These are phyloP conservation scores for Xylariaceae sp. DNA, from an alignment of 2,329 filamentous ascomycete genomes.

Conservation along the genomic window DNA sequence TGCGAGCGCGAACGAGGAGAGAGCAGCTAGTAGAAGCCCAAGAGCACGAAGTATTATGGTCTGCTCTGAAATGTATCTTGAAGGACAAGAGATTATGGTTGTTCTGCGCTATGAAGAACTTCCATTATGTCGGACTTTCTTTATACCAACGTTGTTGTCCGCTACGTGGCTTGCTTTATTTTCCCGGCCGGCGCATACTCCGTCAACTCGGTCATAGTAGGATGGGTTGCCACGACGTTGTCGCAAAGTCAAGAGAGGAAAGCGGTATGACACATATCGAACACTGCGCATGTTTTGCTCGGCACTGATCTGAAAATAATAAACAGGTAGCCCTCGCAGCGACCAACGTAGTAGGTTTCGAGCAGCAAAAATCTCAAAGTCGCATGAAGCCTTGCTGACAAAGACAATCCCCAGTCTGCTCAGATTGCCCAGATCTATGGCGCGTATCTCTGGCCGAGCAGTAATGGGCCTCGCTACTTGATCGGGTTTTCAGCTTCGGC, in stretches of 20 bases:
- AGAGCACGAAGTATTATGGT: slow-evolving; percentile 34
- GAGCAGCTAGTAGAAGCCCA: slow-evolving; percentile 1
- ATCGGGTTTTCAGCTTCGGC: slow-evolving; percentile 3
- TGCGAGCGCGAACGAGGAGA: slow-evolving; percentile 29
- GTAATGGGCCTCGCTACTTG: slow-evolving; percentile 2
- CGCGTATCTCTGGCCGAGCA: slow-evolving; percentile 3
- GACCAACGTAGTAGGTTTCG: too few relatives aligned
- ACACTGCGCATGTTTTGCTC: too few relatives aligned
- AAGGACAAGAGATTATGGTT: slow-evolving; percentile 46
- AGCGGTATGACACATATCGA: slow-evolving; percentile 32
- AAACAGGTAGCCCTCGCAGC: background rate
- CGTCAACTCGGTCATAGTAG: slow-evolving; percentile 41
- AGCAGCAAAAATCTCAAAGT: too few relatives aligned
- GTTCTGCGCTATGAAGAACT: slow-evolving; percentile 44
- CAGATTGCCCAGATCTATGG: slow-evolving; percentile 5
- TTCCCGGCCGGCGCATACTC: slow-evolving; percentile 32
- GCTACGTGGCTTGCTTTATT: slow-evolving; percentile 38
- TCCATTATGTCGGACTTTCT: slow-evolving; percentile 3
- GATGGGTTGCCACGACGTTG: slow-evolving; percentile 39
- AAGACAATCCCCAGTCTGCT: slow-evolving; percentile 1
- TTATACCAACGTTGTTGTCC: slow-evolving; percentile 32
- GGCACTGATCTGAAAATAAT: too few relatives aligned
- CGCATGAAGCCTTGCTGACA: background rate
- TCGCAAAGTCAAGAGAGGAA: slow-evolving; percentile 45
- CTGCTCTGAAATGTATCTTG: slow-evolving; percentile 42